Evolutionary conservation across 1,284 basidiomycete genomes (phyloP), one percentile per base, ranked within the genome.

Genomic region (Cystobasidium slooffiae): DNA sequence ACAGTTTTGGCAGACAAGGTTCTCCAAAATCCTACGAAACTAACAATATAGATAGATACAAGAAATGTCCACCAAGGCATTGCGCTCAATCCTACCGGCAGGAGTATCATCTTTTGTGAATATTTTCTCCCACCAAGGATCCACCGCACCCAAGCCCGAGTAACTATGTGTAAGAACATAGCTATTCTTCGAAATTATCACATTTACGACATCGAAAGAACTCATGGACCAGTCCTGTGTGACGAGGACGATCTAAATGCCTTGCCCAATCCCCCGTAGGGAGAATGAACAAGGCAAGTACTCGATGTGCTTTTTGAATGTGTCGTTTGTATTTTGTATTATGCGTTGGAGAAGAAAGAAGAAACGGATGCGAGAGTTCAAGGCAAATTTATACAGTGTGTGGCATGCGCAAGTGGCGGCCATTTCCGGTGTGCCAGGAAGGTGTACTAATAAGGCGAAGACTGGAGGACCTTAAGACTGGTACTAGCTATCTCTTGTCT

Each of bases 221-320:
- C 47, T 62, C 68, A 64, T 72, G 49, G 61, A 72, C 41, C 69
- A 18, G 58, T 37, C 9, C 43, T 9, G 53, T 52, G 22, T 14
- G 37, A 59, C 9, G 10, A 24, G 14, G 44, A 37, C 37, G 18
- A 24, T 16, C 51, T 59, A 41, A 37, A 58, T 10, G 47, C 18
- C 10, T 16, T 37, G 44, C 44, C n/a, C 14, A 18, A 41, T 43
- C 18, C 55, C 24, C 69, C 31, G 31, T 31, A 31, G 5, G 31
- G 5, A 31, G 31, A 31, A 31, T 31, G 31, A 31, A 31, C 31
- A 31, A 72, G 31, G 55, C 62, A n/a, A 47, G 61, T 37, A 56
- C 70, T 63, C 69, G 58, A 66, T 73, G 70, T 73, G 70, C 70
- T 73, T 73, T 73, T 73, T 73, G 70, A 66, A 59, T 73, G 63